These are phyloP conservation scores for Xylaria digitata DNA, from an alignment of 2,329 filamentous ascomycete species.

Conservation along the genomic window DNA sequence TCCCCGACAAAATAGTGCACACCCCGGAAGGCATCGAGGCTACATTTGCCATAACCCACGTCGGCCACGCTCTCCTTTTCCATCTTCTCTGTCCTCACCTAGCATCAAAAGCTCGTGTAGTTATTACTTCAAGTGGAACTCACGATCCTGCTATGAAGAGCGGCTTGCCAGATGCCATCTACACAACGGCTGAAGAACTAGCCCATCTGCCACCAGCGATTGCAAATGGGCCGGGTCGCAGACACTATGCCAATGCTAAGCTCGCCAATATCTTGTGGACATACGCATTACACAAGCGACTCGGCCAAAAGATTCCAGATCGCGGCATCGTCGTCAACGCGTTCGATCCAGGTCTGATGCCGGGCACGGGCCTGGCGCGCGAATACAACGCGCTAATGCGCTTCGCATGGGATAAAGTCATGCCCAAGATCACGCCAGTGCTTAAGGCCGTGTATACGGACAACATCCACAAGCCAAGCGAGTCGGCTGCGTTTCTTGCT, in stretches of 20 bases:
- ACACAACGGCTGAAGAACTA: conserved; percentile 57
- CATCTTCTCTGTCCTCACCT: conserved; percentile 57
- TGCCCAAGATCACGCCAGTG: conserved; percentile 53
- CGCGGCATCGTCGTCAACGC: conserved; percentile 54
- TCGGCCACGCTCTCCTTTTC: conserved; percentile 63
- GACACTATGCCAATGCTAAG: conserved; percentile 59
- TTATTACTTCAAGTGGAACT: conserved; percentile 58
- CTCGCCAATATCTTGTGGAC: conserved; percentile 61
- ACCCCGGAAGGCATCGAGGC: conserved; percentile 58
- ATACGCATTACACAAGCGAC: conserved; percentile 56
- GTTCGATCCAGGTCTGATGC: conserved; percentile 62
- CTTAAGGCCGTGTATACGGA: conserved; percentile 47
- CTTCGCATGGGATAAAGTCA: conserved; percentile 52
- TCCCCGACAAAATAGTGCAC: conserved; percentile 51
- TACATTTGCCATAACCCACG: conserved; percentile 62
- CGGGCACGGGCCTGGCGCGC: conserved; percentile 57
- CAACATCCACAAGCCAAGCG: conserved; percentile 54
- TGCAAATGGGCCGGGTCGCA: conserved; percentile 49
- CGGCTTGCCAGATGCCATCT: conserved; percentile 57
- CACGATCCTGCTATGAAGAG: conserved; percentile 60
- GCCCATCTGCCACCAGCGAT: conserved; percentile 53
- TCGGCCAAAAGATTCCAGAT: conserved; percentile 43
- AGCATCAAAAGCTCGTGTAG: conserved; percentile 55
- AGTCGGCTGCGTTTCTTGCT: conserved; percentile 56
- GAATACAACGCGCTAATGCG: conserved; percentile 44